Evolutionary conservation across 371 early-diverging fungal genomes (phyloP).

Genomic region (Apophysomyces ossiformis): DNA sequence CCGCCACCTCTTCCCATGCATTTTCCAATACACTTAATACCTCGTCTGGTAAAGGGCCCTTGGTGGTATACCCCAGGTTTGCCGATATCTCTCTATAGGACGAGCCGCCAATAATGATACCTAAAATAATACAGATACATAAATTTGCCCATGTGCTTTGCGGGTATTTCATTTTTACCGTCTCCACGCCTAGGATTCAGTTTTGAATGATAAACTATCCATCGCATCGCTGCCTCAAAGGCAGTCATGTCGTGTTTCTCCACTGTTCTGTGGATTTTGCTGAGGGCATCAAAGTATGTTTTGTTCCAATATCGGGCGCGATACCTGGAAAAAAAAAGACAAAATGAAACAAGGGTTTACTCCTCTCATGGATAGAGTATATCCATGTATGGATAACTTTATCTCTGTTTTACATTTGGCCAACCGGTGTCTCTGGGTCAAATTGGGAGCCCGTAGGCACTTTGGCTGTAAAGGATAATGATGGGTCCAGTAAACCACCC

Average conservation of each 20-base stretch:
- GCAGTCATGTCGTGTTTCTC: slow-evolving; percentile 43
- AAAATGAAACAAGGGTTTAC: not conserved
- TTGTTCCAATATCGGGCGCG: slow-evolving; percentile 65
- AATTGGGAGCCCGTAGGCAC: slow-evolving; percentile 58
- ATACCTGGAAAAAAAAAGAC: slow-evolving; percentile 28
- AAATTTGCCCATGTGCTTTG: not conserved
- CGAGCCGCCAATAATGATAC: slow-evolving; percentile 66
- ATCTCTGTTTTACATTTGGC: slow-evolving; percentile 37
- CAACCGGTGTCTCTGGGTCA: slow-evolving; percentile 50
- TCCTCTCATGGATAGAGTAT: not conserved
- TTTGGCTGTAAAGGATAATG: slow-evolving; percentile 33
- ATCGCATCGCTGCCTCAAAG: slow-evolving; percentile 59
- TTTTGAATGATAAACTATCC: slow-evolving; percentile 69
- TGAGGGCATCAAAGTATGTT: slow-evolving; percentile 57
- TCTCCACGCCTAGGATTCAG: slow-evolving; percentile 51
- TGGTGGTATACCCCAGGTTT: slow-evolving; percentile 52
- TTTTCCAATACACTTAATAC: slow-evolving; percentile 57
- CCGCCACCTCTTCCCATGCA: slow-evolving; percentile 51
- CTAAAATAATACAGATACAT: slow-evolving; percentile 25
- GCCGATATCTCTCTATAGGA: slow-evolving; percentile 51
- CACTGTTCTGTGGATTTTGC: slow-evolving; percentile 41
- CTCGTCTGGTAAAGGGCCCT: slow-evolving; percentile 58
- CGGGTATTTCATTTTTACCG: slow-evolving; percentile 30
- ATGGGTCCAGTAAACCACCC: slow-evolving; percentile 59
- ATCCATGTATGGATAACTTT: not conserved